Evolutionary conservation across 148 eudicot species (phyloP).

Genomic region (Cornus florida): DNA sequence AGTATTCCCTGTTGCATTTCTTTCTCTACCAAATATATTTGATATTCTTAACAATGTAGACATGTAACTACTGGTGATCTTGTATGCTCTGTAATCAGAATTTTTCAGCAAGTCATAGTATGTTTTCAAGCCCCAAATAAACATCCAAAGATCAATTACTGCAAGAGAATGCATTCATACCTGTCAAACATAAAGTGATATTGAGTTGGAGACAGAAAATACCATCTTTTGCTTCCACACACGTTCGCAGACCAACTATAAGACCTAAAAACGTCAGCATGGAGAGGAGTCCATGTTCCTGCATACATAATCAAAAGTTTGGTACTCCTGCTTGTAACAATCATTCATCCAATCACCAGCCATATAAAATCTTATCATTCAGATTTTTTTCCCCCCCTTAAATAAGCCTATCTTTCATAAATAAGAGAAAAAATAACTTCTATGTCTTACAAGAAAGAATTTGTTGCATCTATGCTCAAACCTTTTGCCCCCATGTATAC

Average conservation of each 20-base stretch:
- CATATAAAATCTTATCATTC: no score
- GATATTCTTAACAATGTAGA: neutral
- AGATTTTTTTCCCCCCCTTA: neutral
- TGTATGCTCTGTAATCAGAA: neutral
- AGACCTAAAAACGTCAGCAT: slow-evolving; percentile 98
- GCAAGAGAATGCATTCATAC: slow-evolving; percentile 33
- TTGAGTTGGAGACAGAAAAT: slow-evolving; percentile 80
- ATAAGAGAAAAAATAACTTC: slow-evolving; percentile 2
- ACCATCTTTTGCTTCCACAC: slow-evolving; percentile 90
- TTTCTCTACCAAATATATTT: neutral
- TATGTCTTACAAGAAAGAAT: slow-evolving; percentile 27
- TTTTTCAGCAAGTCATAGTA: neutral
- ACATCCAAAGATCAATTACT: neutral
- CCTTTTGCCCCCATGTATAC: slow-evolving; percentile 99
- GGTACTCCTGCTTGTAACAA: slow-evolving; percentile 7
- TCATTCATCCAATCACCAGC: neutral
- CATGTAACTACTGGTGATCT: neutral
- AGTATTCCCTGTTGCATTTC: neutral
- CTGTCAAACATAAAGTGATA: slow-evolving; percentile 84
- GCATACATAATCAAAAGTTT: slow-evolving; percentile 21
- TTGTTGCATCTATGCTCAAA: slow-evolving; percentile 35
- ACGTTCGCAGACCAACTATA: slow-evolving; percentile 99
- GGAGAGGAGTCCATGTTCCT: slow-evolving; percentile 99
- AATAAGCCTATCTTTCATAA: neutral
- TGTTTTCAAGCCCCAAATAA: neutral